These are phyloP conservation scores for Choiromyces venosus DNA, from an alignment of 495 filamentous ascomycete genomes.

Conservation along the genomic window DNA sequence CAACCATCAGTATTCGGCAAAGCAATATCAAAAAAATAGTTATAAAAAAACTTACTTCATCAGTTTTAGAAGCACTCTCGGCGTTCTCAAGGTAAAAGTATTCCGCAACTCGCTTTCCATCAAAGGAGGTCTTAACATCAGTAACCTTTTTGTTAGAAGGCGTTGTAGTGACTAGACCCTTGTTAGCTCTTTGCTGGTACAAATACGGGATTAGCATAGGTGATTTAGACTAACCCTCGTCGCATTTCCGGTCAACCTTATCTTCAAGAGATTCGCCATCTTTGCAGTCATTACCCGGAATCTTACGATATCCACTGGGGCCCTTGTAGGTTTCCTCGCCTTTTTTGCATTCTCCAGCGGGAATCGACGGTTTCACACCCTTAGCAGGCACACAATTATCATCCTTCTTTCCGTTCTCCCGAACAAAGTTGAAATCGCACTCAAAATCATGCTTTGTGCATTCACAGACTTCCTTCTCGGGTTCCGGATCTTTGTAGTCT, in stretches of 20 bases:
- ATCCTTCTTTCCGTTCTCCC: constrained; percentile 53
- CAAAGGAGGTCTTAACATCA: constrained; percentile 54
- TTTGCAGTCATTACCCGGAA: constrained; percentile 83
- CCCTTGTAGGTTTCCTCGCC: constrained; percentile 66
- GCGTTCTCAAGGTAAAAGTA: constrained; percentile 83
- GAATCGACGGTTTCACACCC: constrained; percentile 45
- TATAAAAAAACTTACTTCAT: constrained; percentile 51
- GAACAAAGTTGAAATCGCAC: constrained; percentile 84
- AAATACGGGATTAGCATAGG: background rate
- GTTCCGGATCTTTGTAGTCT: constrained; percentile 67
- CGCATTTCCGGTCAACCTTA: constrained; percentile 54
- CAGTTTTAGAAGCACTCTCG: constrained; percentile 55
- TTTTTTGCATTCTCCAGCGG: constrained; percentile 62
- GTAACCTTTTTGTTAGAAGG: constrained; percentile 57
- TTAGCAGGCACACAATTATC: constrained; percentile 54
- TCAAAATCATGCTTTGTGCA: constrained; percentile 83
- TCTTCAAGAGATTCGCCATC: constrained; percentile 54
- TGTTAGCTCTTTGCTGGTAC: constrained; percentile 6
- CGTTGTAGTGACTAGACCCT: constrained; percentile 27
- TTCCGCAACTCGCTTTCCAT: constrained; percentile 51
- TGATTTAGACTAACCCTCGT: constrained; percentile 39
- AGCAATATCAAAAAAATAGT: background rate
- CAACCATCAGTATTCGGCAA: background rate
- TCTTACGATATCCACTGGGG: constrained; percentile 82
- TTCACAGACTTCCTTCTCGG: constrained; percentile 63